These are phyloP conservation scores for Sclerotinia minor DNA, from an alignment of 2,329 filamentous ascomycete genomes.

Conservation along the genomic window DNA sequence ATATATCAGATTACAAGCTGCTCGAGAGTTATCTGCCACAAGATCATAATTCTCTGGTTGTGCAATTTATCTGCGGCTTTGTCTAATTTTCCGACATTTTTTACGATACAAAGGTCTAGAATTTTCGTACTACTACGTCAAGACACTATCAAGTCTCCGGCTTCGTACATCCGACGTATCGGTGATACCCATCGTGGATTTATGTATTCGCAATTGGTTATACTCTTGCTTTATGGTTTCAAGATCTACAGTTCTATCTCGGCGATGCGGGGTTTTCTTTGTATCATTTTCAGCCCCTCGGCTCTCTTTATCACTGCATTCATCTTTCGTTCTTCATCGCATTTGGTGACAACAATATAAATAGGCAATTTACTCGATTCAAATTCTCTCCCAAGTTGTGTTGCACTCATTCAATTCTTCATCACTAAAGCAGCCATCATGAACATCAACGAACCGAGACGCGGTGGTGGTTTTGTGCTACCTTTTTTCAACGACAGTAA, in stretches of 20 bases:
- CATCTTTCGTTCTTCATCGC: neutral
- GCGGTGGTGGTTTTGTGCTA: constrained; percentile 31
- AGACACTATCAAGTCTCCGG: neutral
- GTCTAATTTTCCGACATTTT: neutral
- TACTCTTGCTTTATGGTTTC: constrained; percentile 3
- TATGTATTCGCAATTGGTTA: neutral
- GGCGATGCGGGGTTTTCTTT: constrained; percentile 2
- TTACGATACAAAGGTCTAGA: neutral
- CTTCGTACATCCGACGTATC: neutral
- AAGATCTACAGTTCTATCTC: neutral
- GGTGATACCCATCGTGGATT: neutral
- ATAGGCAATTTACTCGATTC: neutral
- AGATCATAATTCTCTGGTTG: neutral
- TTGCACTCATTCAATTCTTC: neutral
- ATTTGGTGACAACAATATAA: neutral
- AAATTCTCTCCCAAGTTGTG: neutral
- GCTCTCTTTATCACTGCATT: neutral
- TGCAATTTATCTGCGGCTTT: neutral
- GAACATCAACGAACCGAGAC: constrained; percentile 36
- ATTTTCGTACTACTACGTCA: neutral
- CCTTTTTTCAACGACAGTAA: constrained; percentile 31
- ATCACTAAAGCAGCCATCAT: constrained; percentile 26
- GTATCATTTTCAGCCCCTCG: neutral
- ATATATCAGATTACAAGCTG: neutral
- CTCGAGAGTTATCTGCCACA: neutral